Evolutionary conservation across 768 basidiomycete genomes (phyloP), one percentile per base, ranked within the genome.

Genomic region (Amanita rimosa): DNA sequence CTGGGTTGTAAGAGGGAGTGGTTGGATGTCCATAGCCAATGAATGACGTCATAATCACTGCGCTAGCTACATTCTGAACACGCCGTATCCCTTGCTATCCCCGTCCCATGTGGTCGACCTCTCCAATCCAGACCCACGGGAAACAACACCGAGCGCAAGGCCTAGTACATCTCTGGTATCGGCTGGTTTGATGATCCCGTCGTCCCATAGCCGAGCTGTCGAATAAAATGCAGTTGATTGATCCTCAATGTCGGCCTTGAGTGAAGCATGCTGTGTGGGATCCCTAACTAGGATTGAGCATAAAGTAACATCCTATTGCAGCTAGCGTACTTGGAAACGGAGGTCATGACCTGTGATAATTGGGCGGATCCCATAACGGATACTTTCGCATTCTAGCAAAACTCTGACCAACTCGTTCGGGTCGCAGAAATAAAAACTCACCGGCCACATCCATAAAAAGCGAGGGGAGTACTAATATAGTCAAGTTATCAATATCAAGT

Each of bases 391-490:
- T 93, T 93, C 83, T 90, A 40, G 53, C 19, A 35, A 51, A 51
- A 26, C 22, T 48, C 34, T 39, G 52, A 49, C 52, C 17, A 52
- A 48, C 35, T 29, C 52, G 44, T 44, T 50, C n/a, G 16, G 14
- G 47, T 37, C 33, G 39, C 1, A 31, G 44, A 31, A 14, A 43
- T 19, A 53, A 35, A 19, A 39, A 68, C 85, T 58, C 65, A 89
- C 87, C 50, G 93, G 93, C 94, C 94, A 97, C 90, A 93, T 94
- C 88, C 90, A 97, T 45, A 97, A 65, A 75, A 97, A 96, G 52
- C 91, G 75, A 14, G 94, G 93, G 4, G 88, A 91, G 65, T 95
- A 97, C 82, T 93, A 44, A 49, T 33, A 42, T n/a, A 52, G 35
- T 9, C 31, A 40, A 42, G 47, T 6, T 31, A 17, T n/a, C 54